These are phyloP conservation scores for Amanita pallidorosea DNA, from an alignment of 768 basidiomycete species.

Conservation along the genomic window DNA sequence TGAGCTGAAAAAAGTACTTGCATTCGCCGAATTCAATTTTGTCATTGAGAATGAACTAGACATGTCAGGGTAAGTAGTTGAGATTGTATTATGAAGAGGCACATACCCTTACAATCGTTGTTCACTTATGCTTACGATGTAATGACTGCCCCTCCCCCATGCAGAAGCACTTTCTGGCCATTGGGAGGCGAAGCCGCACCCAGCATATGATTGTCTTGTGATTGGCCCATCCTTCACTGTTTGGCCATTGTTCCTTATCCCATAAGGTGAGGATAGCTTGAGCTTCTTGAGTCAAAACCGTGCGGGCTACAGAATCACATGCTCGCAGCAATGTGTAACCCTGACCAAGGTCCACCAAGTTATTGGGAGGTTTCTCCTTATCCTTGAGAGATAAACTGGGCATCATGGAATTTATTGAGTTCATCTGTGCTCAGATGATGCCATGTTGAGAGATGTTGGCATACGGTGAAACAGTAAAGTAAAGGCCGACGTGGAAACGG, in stretches of 20 bases:
- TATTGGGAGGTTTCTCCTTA: too few relatives aligned
- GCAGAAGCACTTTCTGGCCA: constrained; percentile 16
- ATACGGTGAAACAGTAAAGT: too few relatives aligned
- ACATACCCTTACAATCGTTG: constrained; percentile 15
- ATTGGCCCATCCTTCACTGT: too few relatives aligned
- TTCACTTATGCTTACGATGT: constrained; percentile 6
- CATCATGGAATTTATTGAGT: constrained; percentile 16
- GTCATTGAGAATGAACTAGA: background rate
- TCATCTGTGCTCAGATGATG: constrained; percentile 13
- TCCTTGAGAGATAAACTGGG: background rate
- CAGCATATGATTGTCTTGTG: constrained; percentile 7
- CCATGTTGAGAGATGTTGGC: constrained; percentile 7
- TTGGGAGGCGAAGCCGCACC: constrained; percentile 19
- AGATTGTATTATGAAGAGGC: background rate
- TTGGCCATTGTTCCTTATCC: constrained; percentile 5
- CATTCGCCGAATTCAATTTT: background rate
- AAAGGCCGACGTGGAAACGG: too few relatives aligned
- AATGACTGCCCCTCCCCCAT: constrained; percentile 12
- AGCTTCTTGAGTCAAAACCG: background rate
- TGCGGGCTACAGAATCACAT: background rate
- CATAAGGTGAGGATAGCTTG: background rate
- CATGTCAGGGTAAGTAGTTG: background rate
- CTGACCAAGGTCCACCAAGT: constrained; percentile 4
- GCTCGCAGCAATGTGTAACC: background rate
- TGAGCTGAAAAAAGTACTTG: background rate